These are phyloP conservation scores for Sonneratia alba DNA, from an alignment of 345 rosid species.

Conservation along the genomic window DNA sequence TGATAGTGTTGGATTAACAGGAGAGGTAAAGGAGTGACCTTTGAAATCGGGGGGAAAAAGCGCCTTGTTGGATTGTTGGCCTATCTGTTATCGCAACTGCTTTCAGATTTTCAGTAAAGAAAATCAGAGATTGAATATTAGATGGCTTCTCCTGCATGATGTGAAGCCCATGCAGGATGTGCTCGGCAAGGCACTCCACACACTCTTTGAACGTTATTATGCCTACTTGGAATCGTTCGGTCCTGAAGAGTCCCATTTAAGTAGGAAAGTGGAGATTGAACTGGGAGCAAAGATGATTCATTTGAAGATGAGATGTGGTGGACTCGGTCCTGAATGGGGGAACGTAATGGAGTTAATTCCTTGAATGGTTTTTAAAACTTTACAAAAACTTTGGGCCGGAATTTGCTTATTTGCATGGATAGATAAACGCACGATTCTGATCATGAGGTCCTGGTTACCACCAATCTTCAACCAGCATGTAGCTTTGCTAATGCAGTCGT, in stretches of 20 bases:
- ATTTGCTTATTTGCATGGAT: neutral
- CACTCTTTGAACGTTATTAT: conserved; percentile 47
- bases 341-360: conserved; percentile 40
- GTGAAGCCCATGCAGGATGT: conserved; percentile 59
- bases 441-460: too few relatives aligned
- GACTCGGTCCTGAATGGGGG: conserved; percentile 85
- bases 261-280: conserved; percentile 85
- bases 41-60: too few relatives aligned
- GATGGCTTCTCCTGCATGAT: conserved; percentile 29
- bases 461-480: too few relatives aligned
- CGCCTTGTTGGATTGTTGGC: neutral
- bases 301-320: conserved; percentile 93
- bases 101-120: too few relatives aligned
- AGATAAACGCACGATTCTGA: neutral
- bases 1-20: conserved; percentile 68
- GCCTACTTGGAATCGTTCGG: conserved; percentile 62
- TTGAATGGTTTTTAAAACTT: neutral
- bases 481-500: too few relatives aligned
- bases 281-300: conserved; percentile 87
- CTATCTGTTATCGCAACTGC: too few relatives aligned
- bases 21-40: conserved; percentile 43
- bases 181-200: conserved; percentile 40
- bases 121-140: conserved; percentile 14
- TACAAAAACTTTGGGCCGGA: neutral
- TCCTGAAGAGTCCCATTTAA: conserved; percentile 60